Conservation (phyloP, 2,329 filamentous ascomycete species). For the Aspergillus intermedius region DNA sequence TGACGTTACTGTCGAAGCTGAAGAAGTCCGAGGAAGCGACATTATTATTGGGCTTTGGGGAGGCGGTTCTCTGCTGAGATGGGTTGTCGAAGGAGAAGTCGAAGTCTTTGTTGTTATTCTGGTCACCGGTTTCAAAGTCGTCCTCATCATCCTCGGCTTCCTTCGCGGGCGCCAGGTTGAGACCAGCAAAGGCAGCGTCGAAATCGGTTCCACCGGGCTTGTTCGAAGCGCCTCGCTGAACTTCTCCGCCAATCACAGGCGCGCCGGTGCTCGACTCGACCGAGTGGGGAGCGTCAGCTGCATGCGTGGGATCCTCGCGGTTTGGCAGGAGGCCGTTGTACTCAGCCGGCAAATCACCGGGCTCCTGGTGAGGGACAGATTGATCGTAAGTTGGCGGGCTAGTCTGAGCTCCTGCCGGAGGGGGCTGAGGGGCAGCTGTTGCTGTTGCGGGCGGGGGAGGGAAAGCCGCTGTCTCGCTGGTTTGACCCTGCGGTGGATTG, state of each 20-base stretch:
- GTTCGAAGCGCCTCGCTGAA: conserved; percentile 18
- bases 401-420: conserved; percentile 51
- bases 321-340: conserved; percentile 36
- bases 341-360: conserved; percentile 28
- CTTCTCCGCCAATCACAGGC: conserved; percentile 31
- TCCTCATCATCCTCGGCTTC: conserved; percentile 57
- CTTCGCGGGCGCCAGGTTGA: conserved; percentile 39
- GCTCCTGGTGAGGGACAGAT: conserved; percentile 16
- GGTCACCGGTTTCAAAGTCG: conserved; percentile 25
- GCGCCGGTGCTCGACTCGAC: conserved; percentile 31
- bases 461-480: conserved; percentile 27
- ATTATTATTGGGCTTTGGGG: conserved; percentile 15
- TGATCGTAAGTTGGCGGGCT: conserved; percentile 46
- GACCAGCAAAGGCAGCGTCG: conserved; percentile 41
- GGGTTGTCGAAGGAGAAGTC: conserved; percentile 44
- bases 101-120: conserved; percentile 33
- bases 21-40: conserved; percentile 32
- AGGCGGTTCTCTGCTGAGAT: conserved; percentile 21
- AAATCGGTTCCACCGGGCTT: conserved; percentile 38
- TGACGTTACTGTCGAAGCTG: conserved; percentile 28
- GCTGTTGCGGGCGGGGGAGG: conserved; percentile 35
- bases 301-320: conserved; percentile 33
- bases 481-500: conserved; percentile 46
- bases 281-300: conserved; percentile 35
- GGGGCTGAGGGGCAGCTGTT: conserved; percentile 21